Conservation (phyloP, 2,329 filamentous ascomycete species). For the Fusarium brachygibbosum region DNA sequence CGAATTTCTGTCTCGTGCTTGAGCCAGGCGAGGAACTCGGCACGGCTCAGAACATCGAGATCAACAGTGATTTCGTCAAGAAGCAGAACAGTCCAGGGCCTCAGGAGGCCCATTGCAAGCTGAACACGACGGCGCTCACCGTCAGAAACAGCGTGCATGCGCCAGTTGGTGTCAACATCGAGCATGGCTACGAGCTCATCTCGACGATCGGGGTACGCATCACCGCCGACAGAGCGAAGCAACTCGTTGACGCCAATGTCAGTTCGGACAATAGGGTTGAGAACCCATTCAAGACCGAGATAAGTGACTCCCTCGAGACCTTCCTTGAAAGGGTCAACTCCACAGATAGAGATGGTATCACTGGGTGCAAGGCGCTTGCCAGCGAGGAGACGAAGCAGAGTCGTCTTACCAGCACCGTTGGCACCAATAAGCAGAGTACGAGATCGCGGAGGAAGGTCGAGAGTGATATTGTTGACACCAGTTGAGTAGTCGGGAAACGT, state of each 20-base stretch:
- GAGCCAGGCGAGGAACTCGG: conserved; percentile 87
- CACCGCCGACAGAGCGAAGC: conserved; percentile 85
- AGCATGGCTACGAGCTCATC: conserved; percentile 90
- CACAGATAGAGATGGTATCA: conserved; percentile 80
- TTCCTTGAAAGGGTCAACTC: conserved; percentile 91
- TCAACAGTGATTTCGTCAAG: conserved; percentile 98
- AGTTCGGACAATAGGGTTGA: conserved; percentile 94
- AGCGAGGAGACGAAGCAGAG: conserved; percentile 90
- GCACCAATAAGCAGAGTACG: conserved; percentile 94
- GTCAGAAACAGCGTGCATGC: conserved; percentile 95
- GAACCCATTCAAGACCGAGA: conserved; percentile 96
- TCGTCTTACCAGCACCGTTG: conserved; percentile 98
- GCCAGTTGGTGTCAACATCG: conserved; percentile 92
- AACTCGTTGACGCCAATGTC: conserved; percentile 94
- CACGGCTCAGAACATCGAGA: conserved; percentile 86
- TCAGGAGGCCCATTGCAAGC: conserved; percentile 92
- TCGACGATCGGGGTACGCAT: conserved; percentile 82
- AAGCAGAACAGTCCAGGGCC: conserved; percentile 91
- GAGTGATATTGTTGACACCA: conserved; percentile 80
- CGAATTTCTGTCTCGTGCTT: conserved; percentile 86
- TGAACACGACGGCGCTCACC: conserved; percentile 93
- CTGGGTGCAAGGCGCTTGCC: conserved; percentile 92
- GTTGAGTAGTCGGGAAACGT: conserved; percentile 86
- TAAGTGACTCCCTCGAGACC: conserved; percentile 95
- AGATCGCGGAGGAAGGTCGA: conserved; percentile 84